Conservation (phyloP, 108 stramenopile species). For the Chaetoceros muelleri region DNA sequence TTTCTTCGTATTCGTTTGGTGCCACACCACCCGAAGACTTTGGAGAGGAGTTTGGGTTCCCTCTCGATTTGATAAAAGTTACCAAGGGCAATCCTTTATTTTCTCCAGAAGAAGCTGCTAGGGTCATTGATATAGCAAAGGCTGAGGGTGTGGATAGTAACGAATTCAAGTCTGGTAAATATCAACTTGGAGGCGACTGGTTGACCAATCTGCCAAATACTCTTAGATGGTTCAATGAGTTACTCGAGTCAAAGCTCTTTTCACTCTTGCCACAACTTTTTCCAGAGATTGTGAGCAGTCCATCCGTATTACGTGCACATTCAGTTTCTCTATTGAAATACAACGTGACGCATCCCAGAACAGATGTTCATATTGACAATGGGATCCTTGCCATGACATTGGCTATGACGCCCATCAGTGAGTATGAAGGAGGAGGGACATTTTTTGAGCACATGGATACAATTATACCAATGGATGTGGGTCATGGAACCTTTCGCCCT, state of each 20-base stretch:
- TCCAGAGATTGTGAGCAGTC: constrained; percentile 41
- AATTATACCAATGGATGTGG: constrained; percentile 48
- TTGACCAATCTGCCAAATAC: constrained; percentile 41
- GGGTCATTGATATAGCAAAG: constrained; percentile 27
- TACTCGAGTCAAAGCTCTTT: constrained; percentile 29
- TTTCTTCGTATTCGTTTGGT: constrained; percentile 42
- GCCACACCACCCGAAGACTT: constrained; percentile 60
- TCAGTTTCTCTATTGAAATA: constrained; percentile 48
- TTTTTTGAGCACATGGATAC: constrained; percentile 51
- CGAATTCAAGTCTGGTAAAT: constrained; percentile 54
- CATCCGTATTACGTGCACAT: constrained; percentile 38
- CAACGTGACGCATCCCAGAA: constrained; percentile 52
- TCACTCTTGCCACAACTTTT: constrained; percentile 33
- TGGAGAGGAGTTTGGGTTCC: constrained; percentile 42
- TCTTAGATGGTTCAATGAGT: constrained; percentile 37
- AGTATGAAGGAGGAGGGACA: constrained; percentile 48
- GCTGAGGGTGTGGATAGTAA: constrained; percentile 41
- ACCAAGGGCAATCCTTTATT: constrained; percentile 35
- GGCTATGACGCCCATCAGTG: constrained; percentile 29
- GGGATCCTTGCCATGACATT: constrained; percentile 55
- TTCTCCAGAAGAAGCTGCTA: constrained; percentile 24
- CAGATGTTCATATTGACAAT: constrained; percentile 60
- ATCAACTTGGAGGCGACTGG: constrained; percentile 60
- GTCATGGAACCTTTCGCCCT: constrained; percentile 50
- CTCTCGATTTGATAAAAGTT: constrained; percentile 50